Conservation (phyloP, 768 basidiomycete genomes). For the Daedaleopsis sinensis region DNA sequence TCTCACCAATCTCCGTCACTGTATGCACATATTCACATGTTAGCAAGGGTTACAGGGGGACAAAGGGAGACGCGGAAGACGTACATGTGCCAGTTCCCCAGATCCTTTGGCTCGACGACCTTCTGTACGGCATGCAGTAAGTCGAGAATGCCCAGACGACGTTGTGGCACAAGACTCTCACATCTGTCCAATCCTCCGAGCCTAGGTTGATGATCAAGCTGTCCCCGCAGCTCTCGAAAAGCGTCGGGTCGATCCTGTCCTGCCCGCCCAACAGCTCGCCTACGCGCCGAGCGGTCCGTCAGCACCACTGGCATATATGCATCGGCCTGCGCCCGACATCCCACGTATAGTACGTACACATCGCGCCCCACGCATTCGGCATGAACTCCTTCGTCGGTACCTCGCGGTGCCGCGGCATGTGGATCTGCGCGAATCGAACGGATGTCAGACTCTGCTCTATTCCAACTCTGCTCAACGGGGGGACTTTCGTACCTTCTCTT, state of each 20-base stretch:
- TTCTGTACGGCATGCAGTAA: slow-evolving; percentile 4
- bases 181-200: slow-evolving; percentile 29
- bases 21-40: not conserved
- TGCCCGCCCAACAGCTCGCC: slow-evolving; percentile 41
- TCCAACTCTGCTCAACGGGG: not conserved
- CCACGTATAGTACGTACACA: slow-evolving; percentile 14
- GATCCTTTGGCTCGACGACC: slow-evolving; percentile 29
- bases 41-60: not conserved
- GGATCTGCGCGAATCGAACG: slow-evolving; percentile 19
- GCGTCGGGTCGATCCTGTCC: slow-evolving; percentile 35
- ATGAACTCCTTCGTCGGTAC: slow-evolving; percentile 30
- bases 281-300: slow-evolving; percentile 17
- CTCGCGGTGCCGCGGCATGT: slow-evolving; percentile 36
- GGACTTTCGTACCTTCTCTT: slow-evolving; percentile 25
- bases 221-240: slow-evolving; percentile 33
- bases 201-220: slow-evolving; percentile 43
- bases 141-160: not conserved
- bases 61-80: not conserved
- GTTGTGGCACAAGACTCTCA: slow-evolving; percentile 1
- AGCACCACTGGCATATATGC: not conserved
- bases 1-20: slow-evolving; percentile 34
- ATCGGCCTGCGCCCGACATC: too few relatives aligned
- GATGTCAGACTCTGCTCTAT: not conserved
- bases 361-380: slow-evolving; percentile 30
- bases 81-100: slow-evolving; percentile 41